phyloP scores from a whole-genome alignment of 495 filamentous ascomycete species.

The Aspergillus panamensis region DNA sequence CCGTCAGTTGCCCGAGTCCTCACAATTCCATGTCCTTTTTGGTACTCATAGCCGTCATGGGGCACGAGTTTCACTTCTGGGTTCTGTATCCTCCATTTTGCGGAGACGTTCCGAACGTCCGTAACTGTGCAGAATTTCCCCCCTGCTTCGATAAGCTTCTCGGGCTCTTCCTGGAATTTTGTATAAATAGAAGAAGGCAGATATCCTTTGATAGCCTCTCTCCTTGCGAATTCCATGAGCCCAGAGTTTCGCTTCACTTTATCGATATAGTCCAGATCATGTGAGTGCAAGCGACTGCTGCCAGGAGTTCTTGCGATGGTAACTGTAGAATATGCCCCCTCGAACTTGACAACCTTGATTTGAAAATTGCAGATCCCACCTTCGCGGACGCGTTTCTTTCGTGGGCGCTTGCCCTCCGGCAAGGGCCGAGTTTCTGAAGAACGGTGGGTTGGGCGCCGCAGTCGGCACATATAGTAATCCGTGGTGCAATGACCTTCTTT shows the following conservation, averaged over 20 bases:
- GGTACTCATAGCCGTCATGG: conserved; percentile 51
- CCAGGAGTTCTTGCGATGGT: conserved; percentile 42
- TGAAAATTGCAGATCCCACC: conserved; percentile 51
- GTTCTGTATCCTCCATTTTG: conserved; percentile 51
- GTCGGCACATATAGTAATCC: conserved; percentile 52
- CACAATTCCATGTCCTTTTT: conserved; percentile 50
- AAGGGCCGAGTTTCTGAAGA: conserved; percentile 43
- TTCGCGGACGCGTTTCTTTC: conserved; percentile 49
- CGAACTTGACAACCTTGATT: conserved; percentile 49
- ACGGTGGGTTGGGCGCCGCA: conserved; percentile 44
- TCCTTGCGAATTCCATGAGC: conserved; percentile 49
- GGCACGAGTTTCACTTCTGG: conserved; percentile 45
- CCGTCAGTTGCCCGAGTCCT: conserved; percentile 26
- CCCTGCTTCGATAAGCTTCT: conserved; percentile 47
- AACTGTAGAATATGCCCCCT: conserved; percentile 45
- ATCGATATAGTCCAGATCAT: conserved; percentile 51
- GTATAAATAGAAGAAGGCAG: conserved; percentile 51
- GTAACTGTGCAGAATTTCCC: conserved; percentile 49
- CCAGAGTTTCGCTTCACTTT: conserved; percentile 51
- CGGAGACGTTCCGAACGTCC: conserved; percentile 50
- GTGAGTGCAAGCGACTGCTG: conserved; percentile 43
- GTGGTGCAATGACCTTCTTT: conserved; percentile 49
- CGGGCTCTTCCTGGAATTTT: conserved; percentile 47
- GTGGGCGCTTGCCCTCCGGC: conserved; percentile 49
- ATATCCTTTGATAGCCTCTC: conserved; percentile 50